Conservation (phyloP, 225 moss, liverwort and hornwort species). For the Rhytidiadelphus loreus region DNA sequence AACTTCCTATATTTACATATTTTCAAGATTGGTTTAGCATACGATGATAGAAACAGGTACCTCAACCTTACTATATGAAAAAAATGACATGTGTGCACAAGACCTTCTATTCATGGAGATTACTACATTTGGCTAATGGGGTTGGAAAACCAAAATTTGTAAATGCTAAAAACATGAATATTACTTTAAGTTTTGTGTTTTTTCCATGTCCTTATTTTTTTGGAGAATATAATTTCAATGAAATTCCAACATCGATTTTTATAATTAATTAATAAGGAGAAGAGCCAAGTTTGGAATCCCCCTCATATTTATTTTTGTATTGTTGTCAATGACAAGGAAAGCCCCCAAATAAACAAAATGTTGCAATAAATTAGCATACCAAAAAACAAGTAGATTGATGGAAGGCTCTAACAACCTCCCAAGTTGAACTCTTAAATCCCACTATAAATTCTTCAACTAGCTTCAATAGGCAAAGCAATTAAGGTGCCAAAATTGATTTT, state of each 20-base stretch:
- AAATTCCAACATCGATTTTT: neutral
- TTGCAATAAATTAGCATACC: neutral
- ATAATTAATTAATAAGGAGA: neutral
- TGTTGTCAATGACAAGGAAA: neutral
- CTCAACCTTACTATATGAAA: neutral
- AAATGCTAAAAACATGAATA: neutral
- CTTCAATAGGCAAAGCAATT: neutral
- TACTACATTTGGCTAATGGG: neutral
- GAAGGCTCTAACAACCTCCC: accelerated
- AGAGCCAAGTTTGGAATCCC: accelerated
- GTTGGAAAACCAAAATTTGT: neutral
- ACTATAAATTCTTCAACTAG: accelerated
- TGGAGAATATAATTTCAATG: accelerated
- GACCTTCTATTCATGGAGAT: neutral
- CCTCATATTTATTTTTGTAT: neutral
- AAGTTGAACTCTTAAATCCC: accelerated
- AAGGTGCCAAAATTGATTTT: neutral
- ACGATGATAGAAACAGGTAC: no score
- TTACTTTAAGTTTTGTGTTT: neutral
- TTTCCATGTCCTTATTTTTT: neutral
- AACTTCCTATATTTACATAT: neutral
- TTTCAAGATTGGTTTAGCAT: neutral
- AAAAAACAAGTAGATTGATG: no score
- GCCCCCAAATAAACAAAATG: neutral
- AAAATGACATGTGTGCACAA: neutral